Conservation (phyloP, 768 basidiomycete species). For the Sporobolomyces roseus region DNA sequence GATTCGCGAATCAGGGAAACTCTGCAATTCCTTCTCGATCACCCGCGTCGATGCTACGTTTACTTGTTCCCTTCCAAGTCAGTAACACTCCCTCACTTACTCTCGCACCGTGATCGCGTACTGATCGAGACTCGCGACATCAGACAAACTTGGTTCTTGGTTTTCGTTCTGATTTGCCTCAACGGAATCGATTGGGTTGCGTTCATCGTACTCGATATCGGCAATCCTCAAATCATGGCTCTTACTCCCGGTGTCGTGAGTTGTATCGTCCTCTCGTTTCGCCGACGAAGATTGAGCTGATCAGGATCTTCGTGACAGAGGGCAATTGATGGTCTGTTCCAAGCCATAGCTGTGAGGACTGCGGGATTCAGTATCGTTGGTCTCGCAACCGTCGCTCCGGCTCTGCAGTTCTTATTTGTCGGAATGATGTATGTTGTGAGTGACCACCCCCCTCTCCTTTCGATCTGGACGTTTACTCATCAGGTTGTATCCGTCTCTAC, state of each 20-base stretch:
- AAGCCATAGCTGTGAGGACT: constrained; percentile 74
- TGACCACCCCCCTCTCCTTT: constrained; percentile 45
- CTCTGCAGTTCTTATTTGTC: constrained; percentile 78
- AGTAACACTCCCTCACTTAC: neutral
- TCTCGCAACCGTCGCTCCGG: constrained; percentile 72
- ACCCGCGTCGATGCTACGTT: constrained; percentile 63
- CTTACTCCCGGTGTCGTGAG: constrained; percentile 62
- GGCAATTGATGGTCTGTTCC: constrained; percentile 69
- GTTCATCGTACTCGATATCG: constrained; percentile 83
- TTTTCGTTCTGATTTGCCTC: constrained; percentile 37
- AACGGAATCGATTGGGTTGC: constrained; percentile 73
- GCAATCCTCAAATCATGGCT: constrained; percentile 63
- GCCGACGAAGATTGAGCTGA: neutral
- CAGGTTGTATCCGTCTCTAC: neutral
- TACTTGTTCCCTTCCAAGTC: constrained; percentile 42
- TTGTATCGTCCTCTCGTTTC: neutral
- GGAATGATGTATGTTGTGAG: constrained; percentile 83
- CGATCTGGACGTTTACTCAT: neutral
- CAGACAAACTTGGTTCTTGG: constrained; percentile 40
- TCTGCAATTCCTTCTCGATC: constrained; percentile 84
- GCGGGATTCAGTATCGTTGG: constrained; percentile 80
- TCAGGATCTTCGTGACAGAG: constrained; percentile 47
- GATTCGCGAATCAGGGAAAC: constrained; percentile 69
- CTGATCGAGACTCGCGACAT: no score
- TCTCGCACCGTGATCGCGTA: no score